Conservation (phyloP, 345 rosid genomes). For the Aquilaria malaccensis region DNA sequence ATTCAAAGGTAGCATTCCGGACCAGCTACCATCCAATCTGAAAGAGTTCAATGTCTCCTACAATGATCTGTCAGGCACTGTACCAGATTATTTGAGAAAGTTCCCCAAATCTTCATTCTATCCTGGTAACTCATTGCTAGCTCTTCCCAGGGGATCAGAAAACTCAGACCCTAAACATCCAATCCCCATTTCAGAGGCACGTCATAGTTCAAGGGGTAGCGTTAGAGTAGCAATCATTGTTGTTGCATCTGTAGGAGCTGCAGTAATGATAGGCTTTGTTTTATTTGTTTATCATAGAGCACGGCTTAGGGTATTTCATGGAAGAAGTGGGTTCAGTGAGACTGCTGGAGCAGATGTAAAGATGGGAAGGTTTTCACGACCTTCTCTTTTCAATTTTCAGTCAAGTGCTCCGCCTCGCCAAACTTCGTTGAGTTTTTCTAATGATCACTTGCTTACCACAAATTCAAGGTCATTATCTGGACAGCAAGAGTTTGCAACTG, state of each 20-base stretch:
- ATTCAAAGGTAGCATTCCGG: slow-evolving; percentile 65
- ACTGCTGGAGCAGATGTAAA: slow-evolving; percentile 43
- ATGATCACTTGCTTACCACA: slow-evolving; percentile 80
- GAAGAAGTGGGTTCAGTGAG: slow-evolving; percentile 41
- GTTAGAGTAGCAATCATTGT: slow-evolving; percentile 58
- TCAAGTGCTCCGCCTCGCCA: slow-evolving; percentile 46
- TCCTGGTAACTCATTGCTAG: slow-evolving; percentile 65
- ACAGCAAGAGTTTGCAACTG: slow-evolving; percentile 41
- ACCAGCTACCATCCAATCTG: slow-evolving; percentile 48
- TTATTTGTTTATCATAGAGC: slow-evolving; percentile 66
- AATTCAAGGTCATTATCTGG: slow-evolving; percentile 81
- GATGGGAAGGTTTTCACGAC: slow-evolving; percentile 47
- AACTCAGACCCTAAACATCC: slow-evolving; percentile 13
- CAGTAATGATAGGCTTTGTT: slow-evolving; percentile 53
- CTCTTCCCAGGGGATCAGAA: slow-evolving; percentile 22
- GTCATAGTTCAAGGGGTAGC: slow-evolving; percentile 35
- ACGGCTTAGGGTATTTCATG: slow-evolving; percentile 52
- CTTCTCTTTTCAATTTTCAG: slow-evolving; percentile 64
- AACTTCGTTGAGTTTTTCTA: slow-evolving; percentile 74
- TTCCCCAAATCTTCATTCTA: slow-evolving; percentile 51
- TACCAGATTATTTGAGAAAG: slow-evolving; percentile 49
- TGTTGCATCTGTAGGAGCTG: slow-evolving; percentile 65
- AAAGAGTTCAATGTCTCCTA: slow-evolving; percentile 69
- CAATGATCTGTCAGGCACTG: slow-evolving; percentile 60
- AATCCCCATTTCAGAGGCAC: slow-evolving; percentile 7